A percentile compares a stretch with the other conserved stretches of the same genome.
phyloP scores from a whole-genome alignment of 225 moss, liverwort and hornwort genomes.

The Anthoceros angustus region DNA sequence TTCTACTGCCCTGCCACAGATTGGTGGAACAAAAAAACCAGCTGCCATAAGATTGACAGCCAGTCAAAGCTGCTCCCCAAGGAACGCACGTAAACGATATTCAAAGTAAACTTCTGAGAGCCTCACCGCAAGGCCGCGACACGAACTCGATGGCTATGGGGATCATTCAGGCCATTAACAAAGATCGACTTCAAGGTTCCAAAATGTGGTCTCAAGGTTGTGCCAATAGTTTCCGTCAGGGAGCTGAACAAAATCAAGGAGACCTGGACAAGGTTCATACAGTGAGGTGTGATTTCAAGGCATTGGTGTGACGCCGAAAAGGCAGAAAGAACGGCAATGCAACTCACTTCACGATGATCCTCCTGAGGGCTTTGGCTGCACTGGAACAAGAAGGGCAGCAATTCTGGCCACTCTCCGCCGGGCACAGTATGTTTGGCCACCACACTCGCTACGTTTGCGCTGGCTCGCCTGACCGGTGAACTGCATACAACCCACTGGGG shows the following conservation, averaged over 20 bases:
- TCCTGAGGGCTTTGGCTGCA: slow-evolving; percentile 92
- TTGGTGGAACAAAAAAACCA: background rate
- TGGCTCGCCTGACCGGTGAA: slow-evolving; percentile 72
- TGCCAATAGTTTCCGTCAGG: slow-evolving; percentile 94
- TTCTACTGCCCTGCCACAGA: slow-evolving; percentile 76
- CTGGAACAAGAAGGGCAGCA: slow-evolving; percentile 85
- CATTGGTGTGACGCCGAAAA: background rate
- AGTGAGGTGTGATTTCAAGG: background rate
- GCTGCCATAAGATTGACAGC: slow-evolving; percentile 7
- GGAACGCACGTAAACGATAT: slow-evolving; percentile 1
- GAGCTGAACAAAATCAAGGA: slow-evolving; percentile 94
- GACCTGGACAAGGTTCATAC: slow-evolving; percentile 31
- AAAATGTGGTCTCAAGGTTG: slow-evolving; percentile 92
- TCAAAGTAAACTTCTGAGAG: background rate
- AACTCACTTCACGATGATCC: slow-evolving; percentile 92
- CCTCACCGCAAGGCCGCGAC: slow-evolving; percentile 88
- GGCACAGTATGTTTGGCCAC: slow-evolving; percentile 98
- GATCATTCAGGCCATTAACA: slow-evolving; percentile 84
- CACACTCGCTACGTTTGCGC: slow-evolving; percentile 90
- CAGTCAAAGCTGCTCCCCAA: background rate
- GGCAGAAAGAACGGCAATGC: background rate
- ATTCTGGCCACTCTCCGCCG: slow-evolving; percentile 92
- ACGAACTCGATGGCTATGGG: slow-evolving; percentile 85
- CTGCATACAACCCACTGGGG: slow-evolving; percentile 20
- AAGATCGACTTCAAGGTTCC: slow-evolving; percentile 85